Evolutionary conservation across 2,329 filamentous ascomycete genomes (phyloP), one percentile per base, ranked within the genome.

Genomic region (Dactylonectria estremocensis): DNA sequence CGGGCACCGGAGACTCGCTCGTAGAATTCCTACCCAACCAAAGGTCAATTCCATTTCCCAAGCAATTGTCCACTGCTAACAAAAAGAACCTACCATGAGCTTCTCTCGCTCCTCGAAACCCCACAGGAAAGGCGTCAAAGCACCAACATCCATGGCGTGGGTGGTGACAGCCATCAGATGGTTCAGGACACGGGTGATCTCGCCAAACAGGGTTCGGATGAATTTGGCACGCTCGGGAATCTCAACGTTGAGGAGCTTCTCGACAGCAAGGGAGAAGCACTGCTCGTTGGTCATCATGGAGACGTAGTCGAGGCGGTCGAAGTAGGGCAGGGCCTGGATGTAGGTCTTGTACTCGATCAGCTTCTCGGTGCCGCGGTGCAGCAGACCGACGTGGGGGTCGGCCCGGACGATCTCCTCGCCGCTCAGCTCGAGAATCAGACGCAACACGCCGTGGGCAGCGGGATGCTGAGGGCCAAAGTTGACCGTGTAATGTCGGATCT

Each of bases 211-310:
- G 37, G 95, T 98, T 74, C 96, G 90, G 80, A 99, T 99, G 87
- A 92, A 99, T 87, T 99, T 98, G 77, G 96, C 96, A 79, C 96
- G 89, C 72, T 96, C 93, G 24, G 96, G 96, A 71, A 99, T 93
- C 81, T 99, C 97, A 73, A 99, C 88, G 83, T 99, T 99, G 77
- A 99, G 87, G 68, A 99, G 89, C 88, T 99, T 99, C 89, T 99
- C 96, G 63, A 98, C 95, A 20, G 95, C 96, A 73, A 99, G 89
- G 43, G 95, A 91, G 84, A 94, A 99, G 80, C 95, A 97, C 85
- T 99, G 96, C 88, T 99, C 96, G 84, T 99, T 99, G 78, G 96
- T 99, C 96, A 99, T 99, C 97, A 99, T 99, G 78, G 95, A 98
- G 76, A 98, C 95, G 83, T 99, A 99, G 84, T 99, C 96, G 82